Evolutionary conservation across 805 yeast genomes (phyloP).

Genomic region (Cyberlindnera misumaiensis): DNA sequence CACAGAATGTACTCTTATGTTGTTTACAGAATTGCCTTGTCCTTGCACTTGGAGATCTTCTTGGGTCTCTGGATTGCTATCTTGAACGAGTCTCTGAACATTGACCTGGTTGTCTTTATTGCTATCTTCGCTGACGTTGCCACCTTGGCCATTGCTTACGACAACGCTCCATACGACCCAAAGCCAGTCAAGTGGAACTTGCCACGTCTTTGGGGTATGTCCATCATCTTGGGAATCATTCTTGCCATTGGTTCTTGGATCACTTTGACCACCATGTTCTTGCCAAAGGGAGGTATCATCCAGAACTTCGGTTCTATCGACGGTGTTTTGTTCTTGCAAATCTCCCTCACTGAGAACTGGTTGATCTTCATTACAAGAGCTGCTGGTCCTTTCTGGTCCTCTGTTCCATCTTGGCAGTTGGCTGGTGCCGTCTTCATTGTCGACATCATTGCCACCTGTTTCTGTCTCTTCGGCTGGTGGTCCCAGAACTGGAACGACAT

Average conservation of each 20-base stretch:
- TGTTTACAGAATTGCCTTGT: conserved; percentile 95
- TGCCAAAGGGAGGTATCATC: conserved; percentile 86
- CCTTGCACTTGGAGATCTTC: conserved; percentile 90
- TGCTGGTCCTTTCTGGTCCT: conserved; percentile 98
- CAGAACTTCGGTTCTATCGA: conserved; percentile 94
- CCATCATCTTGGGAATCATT: conserved; percentile 76
- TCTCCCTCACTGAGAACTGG: conserved; percentile 95
- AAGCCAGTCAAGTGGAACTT: conserved; percentile 94
- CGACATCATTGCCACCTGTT: conserved; percentile 87
- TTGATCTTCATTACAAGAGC: conserved; percentile 95
- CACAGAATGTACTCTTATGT: conserved; percentile 98
- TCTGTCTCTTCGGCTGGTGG: conserved; percentile 96
- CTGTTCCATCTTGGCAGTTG: conserved; percentile 94
- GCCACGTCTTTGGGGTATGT: conserved; percentile 97
- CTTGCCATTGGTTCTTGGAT: conserved; percentile 94
- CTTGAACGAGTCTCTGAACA: conserved; percentile 77
- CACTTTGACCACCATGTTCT: conserved; percentile 88
- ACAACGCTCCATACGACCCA: conserved; percentile 92
- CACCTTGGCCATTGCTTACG: conserved; percentile 94
- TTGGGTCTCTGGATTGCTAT: conserved; percentile 96
- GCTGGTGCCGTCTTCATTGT: conserved; percentile 88
- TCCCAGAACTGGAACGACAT: conserved; percentile 96
- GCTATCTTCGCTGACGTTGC: conserved; percentile 98
- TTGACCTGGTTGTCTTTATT: conserved; percentile 90
- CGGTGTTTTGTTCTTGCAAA: conserved; percentile 90